Evolutionary conservation across 1,284 basidiomycete genomes (phyloP), one percentile per base, ranked within the genome.

Genomic region (Erythrobasidium hasegawianum): DNA sequence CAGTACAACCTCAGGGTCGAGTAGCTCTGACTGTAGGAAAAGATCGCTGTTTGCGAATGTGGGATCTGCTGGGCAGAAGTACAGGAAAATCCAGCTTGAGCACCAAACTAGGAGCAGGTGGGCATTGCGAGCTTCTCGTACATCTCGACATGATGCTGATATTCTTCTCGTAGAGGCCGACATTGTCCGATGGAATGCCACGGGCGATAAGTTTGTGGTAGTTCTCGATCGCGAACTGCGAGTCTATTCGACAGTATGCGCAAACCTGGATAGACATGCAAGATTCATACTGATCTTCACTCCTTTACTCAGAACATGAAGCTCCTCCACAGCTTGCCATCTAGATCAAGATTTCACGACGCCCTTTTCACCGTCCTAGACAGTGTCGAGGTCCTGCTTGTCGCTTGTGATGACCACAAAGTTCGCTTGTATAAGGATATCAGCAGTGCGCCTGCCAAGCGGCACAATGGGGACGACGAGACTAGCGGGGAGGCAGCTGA

Each of bases 121-220:
- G 59, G 81, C 75, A 20, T 14, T 1, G n/a, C 20, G 38, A 5
- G 18, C 20, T 14, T 66, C n/a, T 41, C n/a, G n/a, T n/a, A n/a
- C n/a, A n/a, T n/a, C n/a, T n/a, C n/a, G n/a, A n/a, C n/a, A n/a
- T n/a, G n/a, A n/a, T n/a, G n/a, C n/a, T n/a, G n/a, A n/a, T n/a
- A n/a, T n/a, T n/a, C n/a, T n/a, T n/a, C n/a, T n/a, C n/a, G n/a
- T 72, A 90, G 92, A 95, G 81, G 90, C 87, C 0, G 92, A 96
- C 74, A 77, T 88, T 8, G 90, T 94, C 27, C 83, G 87, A 33
- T 96, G 91, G 86, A 89, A 89, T 1, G 80, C 81, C 1, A 82
- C 83, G 7, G 92, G 92, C 0, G 81, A 83, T 2, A 80, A 85
- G 29, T 91, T 95, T 73, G 85, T 85, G 11, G 87, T 96, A 0